These are phyloP conservation scores for Trichoderma orchidacearum DNA, from an alignment of 495 filamentous ascomycete genomes.

Conservation along the genomic window DNA sequence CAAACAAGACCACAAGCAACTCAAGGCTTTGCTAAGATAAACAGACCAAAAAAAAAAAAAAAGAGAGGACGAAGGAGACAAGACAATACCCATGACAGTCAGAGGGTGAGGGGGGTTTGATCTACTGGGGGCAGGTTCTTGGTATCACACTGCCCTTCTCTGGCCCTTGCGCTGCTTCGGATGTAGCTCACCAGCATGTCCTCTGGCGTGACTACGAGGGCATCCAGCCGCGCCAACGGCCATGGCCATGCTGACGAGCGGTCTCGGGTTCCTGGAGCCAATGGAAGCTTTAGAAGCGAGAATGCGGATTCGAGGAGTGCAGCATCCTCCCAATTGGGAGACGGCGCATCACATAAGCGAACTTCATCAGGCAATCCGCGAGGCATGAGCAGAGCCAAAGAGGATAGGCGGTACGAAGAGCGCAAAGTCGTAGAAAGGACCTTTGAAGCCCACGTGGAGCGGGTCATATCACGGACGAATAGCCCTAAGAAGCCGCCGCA, in stretches of 20 bases:
- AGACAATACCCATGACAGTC: not conserved
- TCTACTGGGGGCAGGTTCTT: too few species aligned
- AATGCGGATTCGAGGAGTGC: constrained; percentile 6
- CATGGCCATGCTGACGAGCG: constrained; percentile 18
- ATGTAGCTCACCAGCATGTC: constrained; percentile 26
- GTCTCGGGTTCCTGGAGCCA: constrained; percentile 18
- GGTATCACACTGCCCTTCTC: too few species aligned
- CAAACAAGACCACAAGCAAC: not conserved
- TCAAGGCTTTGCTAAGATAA: too few species aligned
- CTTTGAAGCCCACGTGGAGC: constrained; percentile 52
- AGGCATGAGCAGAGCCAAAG: constrained; percentile 19
- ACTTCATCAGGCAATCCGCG: constrained; percentile 27
- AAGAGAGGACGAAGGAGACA: not conserved
- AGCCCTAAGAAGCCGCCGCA: constrained; percentile 35
- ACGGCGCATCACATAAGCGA: constrained; percentile 24
- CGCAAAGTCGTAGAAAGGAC: constrained; percentile 28
- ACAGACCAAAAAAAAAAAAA: not conserved
- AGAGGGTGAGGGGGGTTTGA: not conserved
- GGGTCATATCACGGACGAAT: constrained; percentile 42
- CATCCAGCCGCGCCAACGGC: constrained; percentile 22
- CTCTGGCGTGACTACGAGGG: constrained; percentile 16
- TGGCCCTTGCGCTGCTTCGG: constrained; percentile 4
- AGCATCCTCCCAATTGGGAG: constrained; percentile 8
- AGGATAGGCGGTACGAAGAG: constrained; percentile 19
- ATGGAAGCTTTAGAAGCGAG: constrained; percentile 11